Percentiles rank a stretch among this genome's conserved stretches.
Conservation (phyloP, 305 asterid species). For the Rubia tinctorum region DNA sequence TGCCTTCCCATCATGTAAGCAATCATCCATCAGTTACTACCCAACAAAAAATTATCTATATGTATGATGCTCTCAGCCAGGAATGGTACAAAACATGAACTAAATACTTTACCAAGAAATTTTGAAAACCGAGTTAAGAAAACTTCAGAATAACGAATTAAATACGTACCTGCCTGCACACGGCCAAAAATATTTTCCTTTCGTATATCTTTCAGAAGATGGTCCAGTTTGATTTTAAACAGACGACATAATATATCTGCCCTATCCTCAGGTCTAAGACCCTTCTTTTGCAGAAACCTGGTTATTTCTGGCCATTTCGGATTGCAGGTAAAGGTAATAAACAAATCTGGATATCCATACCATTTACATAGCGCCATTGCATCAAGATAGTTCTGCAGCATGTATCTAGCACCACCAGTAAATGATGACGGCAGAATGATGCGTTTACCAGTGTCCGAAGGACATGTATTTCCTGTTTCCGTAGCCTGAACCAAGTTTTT, state of each 20-base stretch:
- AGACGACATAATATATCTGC: neutral
- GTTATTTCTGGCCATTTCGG: neutral
- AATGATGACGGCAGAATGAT: too few relatives aligned
- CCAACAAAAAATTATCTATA: too few relatives aligned
- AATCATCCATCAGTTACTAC: too few relatives aligned
- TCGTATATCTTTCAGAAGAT: neutral
- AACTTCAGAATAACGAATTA: too few relatives aligned
- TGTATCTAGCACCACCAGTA: neutral
- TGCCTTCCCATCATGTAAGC: too few relatives aligned
- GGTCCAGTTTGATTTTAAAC: neutral
- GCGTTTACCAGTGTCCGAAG: too few relatives aligned
- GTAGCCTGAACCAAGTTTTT: too few relatives aligned
- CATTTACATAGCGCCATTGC: neutral
- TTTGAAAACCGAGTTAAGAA: neutral
- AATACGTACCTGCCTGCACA: neutral
- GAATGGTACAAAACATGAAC: too few relatives aligned
- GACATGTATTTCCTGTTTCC: too few relatives aligned
- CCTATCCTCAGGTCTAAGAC: neutral
- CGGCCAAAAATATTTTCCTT: neutral
- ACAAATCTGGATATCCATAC: neutral
- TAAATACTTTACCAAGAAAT: too few relatives aligned
- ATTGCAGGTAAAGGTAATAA: neutral
- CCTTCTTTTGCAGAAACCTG: neutral
- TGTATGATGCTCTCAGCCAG: too few relatives aligned
- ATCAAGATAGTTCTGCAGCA: too few relatives aligned